Evolutionary conservation across 305 asterid genomes (phyloP).

Genomic region (Fraxinus dipetala): DNA sequence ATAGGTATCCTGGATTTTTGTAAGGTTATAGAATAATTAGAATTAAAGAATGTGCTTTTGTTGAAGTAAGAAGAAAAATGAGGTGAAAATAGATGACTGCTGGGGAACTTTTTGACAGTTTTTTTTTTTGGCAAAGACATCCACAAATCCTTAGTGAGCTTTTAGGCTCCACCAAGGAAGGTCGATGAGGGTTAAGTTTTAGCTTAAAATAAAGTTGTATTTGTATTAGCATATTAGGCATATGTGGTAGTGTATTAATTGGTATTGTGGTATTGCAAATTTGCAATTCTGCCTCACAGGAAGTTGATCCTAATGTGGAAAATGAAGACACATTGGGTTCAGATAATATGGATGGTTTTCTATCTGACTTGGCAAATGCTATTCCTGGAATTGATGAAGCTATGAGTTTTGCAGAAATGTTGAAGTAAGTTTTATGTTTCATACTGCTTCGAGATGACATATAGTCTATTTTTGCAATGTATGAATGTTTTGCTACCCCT

Average conservation of each 20-base stretch:
- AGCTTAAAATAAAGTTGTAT: neutral
- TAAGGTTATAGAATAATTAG: neutral
- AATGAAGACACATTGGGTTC: slow-evolving; percentile 55
- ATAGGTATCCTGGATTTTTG: neutral
- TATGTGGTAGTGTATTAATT: neutral
- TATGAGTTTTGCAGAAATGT: slow-evolving; percentile 98
- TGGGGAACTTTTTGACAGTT: neutral
- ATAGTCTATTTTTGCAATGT: neutral
- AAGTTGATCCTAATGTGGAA: slow-evolving; percentile 88
- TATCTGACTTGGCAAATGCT: slow-evolving; percentile 82
- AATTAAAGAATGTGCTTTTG: neutral
- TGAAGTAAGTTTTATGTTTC: slow-evolving; percentile 56
- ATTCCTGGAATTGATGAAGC: slow-evolving; percentile 97
- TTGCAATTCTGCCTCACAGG: slow-evolving; percentile 39
- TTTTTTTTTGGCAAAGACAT: too few relatives aligned
- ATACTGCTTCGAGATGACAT: slow-evolving; percentile 8
- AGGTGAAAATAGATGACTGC: neutral
- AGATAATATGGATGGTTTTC: slow-evolving; percentile 66
- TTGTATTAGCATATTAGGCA: neutral
- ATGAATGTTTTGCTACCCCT: neutral
- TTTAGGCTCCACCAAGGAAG: too few relatives aligned
- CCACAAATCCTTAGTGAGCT: too few relatives aligned
- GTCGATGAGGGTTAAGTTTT: neutral
- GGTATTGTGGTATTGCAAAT: neutral
- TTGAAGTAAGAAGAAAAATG: neutral